Percentiles rank a stretch among this genome's conserved stretches.
Evolutionary conservation across 2,329 filamentous ascomycete species (phyloP).

Genomic region (Calonectria hongkongensis): DNA sequence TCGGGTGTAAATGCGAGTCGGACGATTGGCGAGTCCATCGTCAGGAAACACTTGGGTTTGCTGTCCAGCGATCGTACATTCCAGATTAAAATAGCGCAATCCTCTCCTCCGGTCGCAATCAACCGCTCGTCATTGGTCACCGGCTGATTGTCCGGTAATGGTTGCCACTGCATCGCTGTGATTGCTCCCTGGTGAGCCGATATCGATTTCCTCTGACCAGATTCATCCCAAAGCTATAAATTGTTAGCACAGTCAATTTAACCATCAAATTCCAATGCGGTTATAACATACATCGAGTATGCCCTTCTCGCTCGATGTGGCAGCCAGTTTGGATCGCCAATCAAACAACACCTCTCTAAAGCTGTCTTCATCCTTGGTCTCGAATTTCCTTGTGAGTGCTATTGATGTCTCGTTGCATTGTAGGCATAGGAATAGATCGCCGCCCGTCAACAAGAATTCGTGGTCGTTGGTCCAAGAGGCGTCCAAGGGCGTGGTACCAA

Average conservation of each 20-base stretch:
- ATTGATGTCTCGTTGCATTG: constrained; percentile 69
- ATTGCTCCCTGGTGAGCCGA: constrained; percentile 76
- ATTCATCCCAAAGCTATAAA: constrained; percentile 72
- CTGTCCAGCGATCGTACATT: constrained; percentile 73
- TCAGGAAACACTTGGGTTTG: constrained; percentile 76
- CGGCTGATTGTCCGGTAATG: constrained; percentile 63
- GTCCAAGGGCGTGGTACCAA: constrained; percentile 72
- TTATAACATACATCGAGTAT: constrained; percentile 72
- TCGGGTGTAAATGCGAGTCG: constrained; percentile 78
- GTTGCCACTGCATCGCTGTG: constrained; percentile 77
- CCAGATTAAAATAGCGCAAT: constrained; percentile 78
- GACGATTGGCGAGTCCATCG: constrained; percentile 75
- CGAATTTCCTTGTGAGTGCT: constrained; percentile 67
- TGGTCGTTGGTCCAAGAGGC: constrained; percentile 75
- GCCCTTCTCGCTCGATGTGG: constrained; percentile 77
- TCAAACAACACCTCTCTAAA: constrained; percentile 76
- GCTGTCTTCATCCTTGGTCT: constrained; percentile 71
- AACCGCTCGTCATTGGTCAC: constrained; percentile 70
- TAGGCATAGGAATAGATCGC: constrained; percentile 71
- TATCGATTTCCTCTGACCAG: constrained; percentile 73
- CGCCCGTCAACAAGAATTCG: constrained; percentile 76
- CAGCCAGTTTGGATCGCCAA: constrained; percentile 70
- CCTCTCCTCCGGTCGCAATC: constrained; percentile 77
- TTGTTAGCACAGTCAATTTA: constrained; percentile 42
- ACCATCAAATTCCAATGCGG: neutral